Conservation (phyloP, 148 eudicot species). For the Persicaria maculosa region DNA sequence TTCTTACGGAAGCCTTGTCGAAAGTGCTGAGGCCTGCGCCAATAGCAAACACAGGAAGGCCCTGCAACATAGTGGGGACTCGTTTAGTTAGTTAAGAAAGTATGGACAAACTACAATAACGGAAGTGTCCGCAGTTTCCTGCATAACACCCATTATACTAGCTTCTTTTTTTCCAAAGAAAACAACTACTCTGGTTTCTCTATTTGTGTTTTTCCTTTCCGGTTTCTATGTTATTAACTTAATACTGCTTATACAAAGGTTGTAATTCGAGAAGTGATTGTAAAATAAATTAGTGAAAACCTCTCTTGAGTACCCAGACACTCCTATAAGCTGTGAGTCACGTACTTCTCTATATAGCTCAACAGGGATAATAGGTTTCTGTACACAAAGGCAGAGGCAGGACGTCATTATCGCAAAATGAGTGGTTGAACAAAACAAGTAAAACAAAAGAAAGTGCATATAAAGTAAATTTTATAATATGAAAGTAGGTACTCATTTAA, state of each 20-base stretch:
- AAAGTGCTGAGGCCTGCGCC: constrained; percentile 31
- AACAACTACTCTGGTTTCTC: background rate
- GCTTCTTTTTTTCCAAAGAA: background rate
- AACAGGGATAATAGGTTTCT: constrained; percentile 27
- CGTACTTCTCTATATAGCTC: constrained; percentile 25
- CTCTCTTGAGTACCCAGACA: constrained; percentile 28
- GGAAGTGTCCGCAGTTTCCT: background rate
- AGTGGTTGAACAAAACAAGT: background rate
- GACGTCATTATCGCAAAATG: background rate
- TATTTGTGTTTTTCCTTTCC: background rate
- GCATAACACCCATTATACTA: background rate
- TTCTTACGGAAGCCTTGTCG: constrained; percentile 32
- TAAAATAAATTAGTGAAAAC: constrained; percentile 14
- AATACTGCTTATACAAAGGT: background rate
- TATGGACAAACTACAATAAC: background rate
- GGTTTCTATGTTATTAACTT: background rate
- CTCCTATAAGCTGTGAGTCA: constrained; percentile 28
- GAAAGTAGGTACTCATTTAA: background rate
- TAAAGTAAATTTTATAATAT: background rate
- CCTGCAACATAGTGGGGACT: constrained; percentile 17
- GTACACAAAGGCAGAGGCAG: background rate
- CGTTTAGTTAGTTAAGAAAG: background rate
- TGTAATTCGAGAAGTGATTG: background rate
- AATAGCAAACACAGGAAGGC: constrained; percentile 31
- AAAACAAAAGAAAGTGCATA: background rate